A percentile compares a stretch with the other conserved stretches of the same genome.
phyloP scores from a whole-genome alignment of 2,329 filamentous ascomycete species.

The Aspergillus quadrilineatus region DNA sequence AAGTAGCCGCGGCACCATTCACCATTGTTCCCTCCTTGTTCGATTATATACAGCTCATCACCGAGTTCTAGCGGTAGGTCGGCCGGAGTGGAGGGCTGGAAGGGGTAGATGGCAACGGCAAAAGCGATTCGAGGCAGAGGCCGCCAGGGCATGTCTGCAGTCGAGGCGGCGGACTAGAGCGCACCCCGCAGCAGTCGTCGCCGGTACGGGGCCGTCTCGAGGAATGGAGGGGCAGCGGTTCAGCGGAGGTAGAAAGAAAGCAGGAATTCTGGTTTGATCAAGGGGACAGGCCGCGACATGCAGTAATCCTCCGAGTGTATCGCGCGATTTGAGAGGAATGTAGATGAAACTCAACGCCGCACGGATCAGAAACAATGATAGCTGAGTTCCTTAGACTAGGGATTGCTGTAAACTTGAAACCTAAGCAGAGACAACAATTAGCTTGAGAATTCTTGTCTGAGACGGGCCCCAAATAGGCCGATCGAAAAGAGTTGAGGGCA shows the following conservation, averaged over 20 bases:
- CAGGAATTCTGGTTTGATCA: slow-evolving; percentile 27
- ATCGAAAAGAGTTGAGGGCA: not conserved
- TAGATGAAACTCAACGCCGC: slow-evolving; percentile 16
- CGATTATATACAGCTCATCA: slow-evolving; percentile 98
- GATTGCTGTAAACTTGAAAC: slow-evolving; percentile 9
- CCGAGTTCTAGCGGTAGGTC: slow-evolving; percentile 96
- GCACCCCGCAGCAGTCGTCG: slow-evolving; percentile 25
- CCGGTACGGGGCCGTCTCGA: slow-evolving; percentile 21
- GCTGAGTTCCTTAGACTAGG: not conserved
- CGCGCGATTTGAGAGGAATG: slow-evolving; percentile 25
- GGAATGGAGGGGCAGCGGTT: slow-evolving; percentile 22
- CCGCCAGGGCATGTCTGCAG: slow-evolving; percentile 81
- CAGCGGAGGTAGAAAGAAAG: slow-evolving; percentile 17
- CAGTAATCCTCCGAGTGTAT: slow-evolving; percentile 16
- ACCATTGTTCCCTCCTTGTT: slow-evolving; percentile 80
- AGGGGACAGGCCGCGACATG: slow-evolving; percentile 29
- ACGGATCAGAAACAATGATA: not conserved
- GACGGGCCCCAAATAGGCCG: not conserved
- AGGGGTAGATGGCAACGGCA: slow-evolving; percentile 93
- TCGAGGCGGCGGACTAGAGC: slow-evolving; percentile 18
- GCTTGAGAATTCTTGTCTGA: slow-evolving; percentile 1
- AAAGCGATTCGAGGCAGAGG: slow-evolving; percentile 96
- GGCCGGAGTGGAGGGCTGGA: slow-evolving; percentile 78
- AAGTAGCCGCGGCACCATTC: slow-evolving; percentile 95
- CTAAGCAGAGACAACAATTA: slow-evolving; percentile 5